phyloP scores from a whole-genome alignment of 768 basidiomycete species.

The Kondoa subrosea region DNA sequence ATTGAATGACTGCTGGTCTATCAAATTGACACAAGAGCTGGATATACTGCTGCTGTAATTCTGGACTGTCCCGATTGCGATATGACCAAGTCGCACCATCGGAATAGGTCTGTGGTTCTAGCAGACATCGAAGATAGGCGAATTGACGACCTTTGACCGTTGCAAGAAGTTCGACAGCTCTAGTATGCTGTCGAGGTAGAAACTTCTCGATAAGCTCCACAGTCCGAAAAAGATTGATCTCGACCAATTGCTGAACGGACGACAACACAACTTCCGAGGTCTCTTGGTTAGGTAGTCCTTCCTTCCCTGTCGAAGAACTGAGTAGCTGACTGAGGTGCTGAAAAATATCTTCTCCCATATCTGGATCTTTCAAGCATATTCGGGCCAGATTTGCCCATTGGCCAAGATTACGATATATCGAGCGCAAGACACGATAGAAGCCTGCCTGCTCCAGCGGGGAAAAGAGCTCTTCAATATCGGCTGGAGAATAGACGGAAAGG shows the following conservation, averaged over 20 bases:
- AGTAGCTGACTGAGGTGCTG: constrained; percentile 20
- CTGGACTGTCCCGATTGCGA: constrained; percentile 30
- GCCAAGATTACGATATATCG: constrained; percentile 56
- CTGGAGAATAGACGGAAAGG: constrained; percentile 75
- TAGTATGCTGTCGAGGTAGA: constrained; percentile 48
- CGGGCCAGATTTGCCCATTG: constrained; percentile 58
- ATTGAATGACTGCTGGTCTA: constrained; percentile 44
- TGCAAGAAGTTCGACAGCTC: constrained; percentile 43
- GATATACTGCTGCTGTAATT: constrained; percentile 45
- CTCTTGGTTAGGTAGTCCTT: constrained; percentile 32
- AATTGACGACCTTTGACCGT: constrained; percentile 44
- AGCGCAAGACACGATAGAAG: constrained; percentile 77
- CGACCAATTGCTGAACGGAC: constrained; percentile 50
- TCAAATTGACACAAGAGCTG: constrained; percentile 56
- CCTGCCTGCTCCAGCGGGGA: constrained; percentile 45
- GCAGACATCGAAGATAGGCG: constrained; percentile 57
- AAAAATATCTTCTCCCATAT: constrained; percentile 33
- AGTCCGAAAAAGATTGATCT: constrained; percentile 39
- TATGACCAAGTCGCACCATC: constrained; percentile 19
- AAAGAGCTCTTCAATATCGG: constrained; percentile 37
- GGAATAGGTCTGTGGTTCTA: constrained; percentile 40
- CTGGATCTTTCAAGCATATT: constrained; percentile 59
- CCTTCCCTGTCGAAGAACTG: constrained; percentile 13
- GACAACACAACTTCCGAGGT: constrained; percentile 42
- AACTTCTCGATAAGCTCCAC: constrained; percentile 56